Conservation (phyloP, 305 asterid species). For the Ilex paraguariensis region DNA sequence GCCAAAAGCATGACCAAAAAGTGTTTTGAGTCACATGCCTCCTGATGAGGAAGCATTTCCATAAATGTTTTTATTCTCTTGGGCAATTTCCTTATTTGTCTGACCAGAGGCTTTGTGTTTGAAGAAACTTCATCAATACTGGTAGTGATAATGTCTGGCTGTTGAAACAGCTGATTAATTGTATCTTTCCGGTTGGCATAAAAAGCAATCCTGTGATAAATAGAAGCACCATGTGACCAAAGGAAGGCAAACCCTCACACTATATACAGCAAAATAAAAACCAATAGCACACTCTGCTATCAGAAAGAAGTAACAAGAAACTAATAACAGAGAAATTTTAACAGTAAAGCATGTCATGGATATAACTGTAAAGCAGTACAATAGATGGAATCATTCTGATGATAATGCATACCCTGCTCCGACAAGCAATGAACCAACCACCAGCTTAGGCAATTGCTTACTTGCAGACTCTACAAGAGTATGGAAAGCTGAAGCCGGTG, state of each 20-base stretch:
- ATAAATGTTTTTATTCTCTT: slow-evolving; percentile 60
- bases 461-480: slow-evolving; percentile 66
- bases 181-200: slow-evolving; percentile 58
- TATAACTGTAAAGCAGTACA: not conserved
- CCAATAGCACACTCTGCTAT: slow-evolving; percentile 17
- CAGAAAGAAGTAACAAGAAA: slow-evolving; percentile 6
- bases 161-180: slow-evolving; percentile 49
- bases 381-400: not conserved
- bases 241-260: slow-evolving; percentile 8
- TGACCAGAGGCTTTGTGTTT: slow-evolving; percentile 68
- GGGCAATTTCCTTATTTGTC: slow-evolving; percentile 70
- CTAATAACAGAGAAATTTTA: slow-evolving; percentile 4
- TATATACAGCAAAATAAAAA: slow-evolving; percentile 14
- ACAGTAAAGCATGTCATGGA: not conserved
- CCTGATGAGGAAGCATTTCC: slow-evolving; percentile 94
- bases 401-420: slow-evolving; percentile 79
- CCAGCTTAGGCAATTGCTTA: slow-evolving; percentile 70
- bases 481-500: slow-evolving; percentile 68
- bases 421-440: slow-evolving; percentile 68
- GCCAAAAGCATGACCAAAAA: slow-evolving; percentile 13
- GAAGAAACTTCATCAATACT: slow-evolving; percentile 81
- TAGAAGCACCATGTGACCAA: slow-evolving; percentile 8
- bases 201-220: slow-evolving; percentile 47
- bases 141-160: slow-evolving; percentile 60
- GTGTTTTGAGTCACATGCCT: slow-evolving; percentile 44